Evolutionary conservation across 1,284 basidiomycete genomes (phyloP).

Genomic region (Naganishia albida): DNA sequence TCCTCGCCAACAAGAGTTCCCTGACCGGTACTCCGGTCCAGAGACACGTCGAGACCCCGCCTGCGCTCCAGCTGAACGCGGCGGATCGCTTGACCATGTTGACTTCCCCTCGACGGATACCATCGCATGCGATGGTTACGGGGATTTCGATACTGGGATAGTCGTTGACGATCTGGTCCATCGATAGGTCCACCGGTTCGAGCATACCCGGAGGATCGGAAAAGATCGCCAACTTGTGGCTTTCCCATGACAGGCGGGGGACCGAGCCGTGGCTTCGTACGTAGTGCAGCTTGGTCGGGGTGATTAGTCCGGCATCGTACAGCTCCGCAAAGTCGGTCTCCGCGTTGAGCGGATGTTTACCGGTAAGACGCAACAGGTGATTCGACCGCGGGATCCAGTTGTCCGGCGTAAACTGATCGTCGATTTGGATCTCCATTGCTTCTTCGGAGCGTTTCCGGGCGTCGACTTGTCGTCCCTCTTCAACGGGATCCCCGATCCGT

Average conservation of each 20-base stretch:
- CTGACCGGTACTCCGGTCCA: conserved; percentile 36
- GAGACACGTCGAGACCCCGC: conserved; percentile 32
- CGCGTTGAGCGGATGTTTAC: conserved; percentile 37
- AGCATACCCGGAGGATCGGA: conserved; percentile 33
- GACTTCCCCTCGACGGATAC: conserved; percentile 35
- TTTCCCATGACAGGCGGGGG: conserved; percentile 34
- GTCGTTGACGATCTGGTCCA: conserved; percentile 33
- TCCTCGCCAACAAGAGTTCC: conserved; percentile 30
- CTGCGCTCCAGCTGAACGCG: conserved; percentile 35
- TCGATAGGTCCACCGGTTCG: conserved; percentile 25
- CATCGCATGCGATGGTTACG: conserved; percentile 37
- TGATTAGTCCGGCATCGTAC: conserved; percentile 35
- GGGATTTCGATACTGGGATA: conserved; percentile 30
- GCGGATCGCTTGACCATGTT: conserved; percentile 35
- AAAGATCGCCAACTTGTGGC: conserved; percentile 33
- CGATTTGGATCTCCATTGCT: conserved; percentile 35
- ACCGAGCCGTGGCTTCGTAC: conserved; percentile 37
- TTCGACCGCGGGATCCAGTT: conserved; percentile 35
- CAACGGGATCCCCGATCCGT: not conserved
- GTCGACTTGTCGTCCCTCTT: not conserved
- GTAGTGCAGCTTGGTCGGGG: conserved; percentile 36
- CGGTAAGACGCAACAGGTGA: conserved; percentile 33
- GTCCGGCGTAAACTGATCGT: conserved; percentile 36
- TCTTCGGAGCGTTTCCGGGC: not conserved
- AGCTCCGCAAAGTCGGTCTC: conserved; percentile 33